Base-by-base conservation (phyloP, 176 grass and related monocot species). In the Eleusine indica region DNA sequence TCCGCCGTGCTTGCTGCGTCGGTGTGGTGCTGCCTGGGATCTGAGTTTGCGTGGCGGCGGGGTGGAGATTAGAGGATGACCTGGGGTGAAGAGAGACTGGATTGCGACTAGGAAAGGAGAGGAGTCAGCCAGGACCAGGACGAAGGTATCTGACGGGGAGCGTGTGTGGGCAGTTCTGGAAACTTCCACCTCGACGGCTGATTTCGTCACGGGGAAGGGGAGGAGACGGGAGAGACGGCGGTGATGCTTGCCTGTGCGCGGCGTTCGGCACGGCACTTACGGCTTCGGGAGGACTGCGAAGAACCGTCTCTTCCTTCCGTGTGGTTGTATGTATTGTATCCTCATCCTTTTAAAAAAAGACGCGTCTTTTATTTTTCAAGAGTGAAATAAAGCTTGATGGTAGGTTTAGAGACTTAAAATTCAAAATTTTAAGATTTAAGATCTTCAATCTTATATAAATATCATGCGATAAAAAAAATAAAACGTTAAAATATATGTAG, bases 171-270 rank as follows among this genome's bases (percentile, higher is more conserved):
- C 65, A 16, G 35, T 48, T 73, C 70, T 32, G 70, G 70, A 73
- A 73, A 17, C 22, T 73, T 51, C 70, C 43, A 30, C 43, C 42
- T 46, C 44, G 70, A 72, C 70, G 70, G 43, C 70, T 72, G 43
- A 48, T 48, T 71, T 71, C 21, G 41, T 6, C n/a, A 14, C 8
- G 21, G 42, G 3, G 1, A 9, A 40, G 7, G 38, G 7, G 11
- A 11, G 19, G 5, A 21, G 54, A n/a, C 53, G 2, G 32, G 32
- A 35, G 32, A 35, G 53, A 9, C 58, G 21, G 8, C 3, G 21
- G 9, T 22, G 1, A 21, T 54, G 6, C 21, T 61, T 61, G 19
- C 7, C 57, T 61, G 21, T n/a, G 21, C 2, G 57, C 57, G 21
- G 57, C 57, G 19, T 19, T 0, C 7, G 6, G 41, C 41, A 6